Evolutionary conservation across 371 early-diverging fungal species (phyloP).

Genomic region (Blakeslea trispora): DNA sequence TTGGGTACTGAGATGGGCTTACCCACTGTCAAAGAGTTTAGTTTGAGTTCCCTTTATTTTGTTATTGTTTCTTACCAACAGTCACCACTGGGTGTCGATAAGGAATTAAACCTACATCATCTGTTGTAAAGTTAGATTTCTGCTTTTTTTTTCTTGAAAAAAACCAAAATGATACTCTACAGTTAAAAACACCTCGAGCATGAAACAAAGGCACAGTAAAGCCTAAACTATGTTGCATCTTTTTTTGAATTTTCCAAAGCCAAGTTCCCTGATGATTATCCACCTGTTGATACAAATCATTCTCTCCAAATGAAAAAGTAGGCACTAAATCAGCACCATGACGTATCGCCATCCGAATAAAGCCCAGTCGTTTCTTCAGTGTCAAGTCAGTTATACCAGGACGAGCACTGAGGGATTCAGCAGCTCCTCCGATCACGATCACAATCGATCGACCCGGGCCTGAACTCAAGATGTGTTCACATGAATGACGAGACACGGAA

Average conservation of each 20-base stretch:
- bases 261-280: conserved; percentile 44
- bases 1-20: conserved; percentile 61
- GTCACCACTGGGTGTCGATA: conserved; percentile 44
- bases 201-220: conserved; percentile 69
- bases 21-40: conserved; percentile 47
- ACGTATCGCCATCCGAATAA: conserved; percentile 72
- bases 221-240: conserved; percentile 55
- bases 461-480: conserved; percentile 65
- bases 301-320: conserved; percentile 78
- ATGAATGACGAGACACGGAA: conserved; percentile 71
- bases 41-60: conserved; percentile 10
- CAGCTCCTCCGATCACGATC: conserved; percentile 78
- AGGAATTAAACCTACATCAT: conserved; percentile 58
- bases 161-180: conserved; percentile 40
- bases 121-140: no score
- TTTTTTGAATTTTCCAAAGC: conserved; percentile 53
- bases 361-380: conserved; percentile 70
- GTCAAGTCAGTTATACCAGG: conserved; percentile 65
- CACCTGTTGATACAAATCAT: conserved; percentile 68
- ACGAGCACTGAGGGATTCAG: conserved; percentile 65
- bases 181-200: conserved; percentile 68
- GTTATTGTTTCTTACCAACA: conserved; percentile 34
- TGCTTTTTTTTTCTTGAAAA: no score
- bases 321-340: conserved; percentile 70
- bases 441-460: conserved; percentile 73